Percentiles rank a stretch among this genome's conserved stretches.
These are phyloP conservation scores for Biscogniauxia sp. DNA, from an alignment of 2,329 filamentous ascomycete species.

Conservation along the genomic window DNA sequence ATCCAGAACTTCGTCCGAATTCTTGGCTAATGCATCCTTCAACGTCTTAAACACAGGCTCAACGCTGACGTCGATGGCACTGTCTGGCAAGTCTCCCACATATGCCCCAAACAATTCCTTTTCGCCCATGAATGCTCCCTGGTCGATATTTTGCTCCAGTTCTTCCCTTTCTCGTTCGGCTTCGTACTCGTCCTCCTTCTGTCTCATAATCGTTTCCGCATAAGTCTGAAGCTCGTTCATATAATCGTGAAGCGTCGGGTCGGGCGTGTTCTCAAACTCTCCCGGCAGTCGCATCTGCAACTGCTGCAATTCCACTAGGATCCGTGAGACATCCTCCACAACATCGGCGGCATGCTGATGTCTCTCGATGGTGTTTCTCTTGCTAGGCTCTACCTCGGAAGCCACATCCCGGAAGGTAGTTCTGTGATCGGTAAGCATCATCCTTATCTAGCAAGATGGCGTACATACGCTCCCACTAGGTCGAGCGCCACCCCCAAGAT, in stretches of 20 bases:
- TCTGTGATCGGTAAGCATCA: constrained; percentile 21
- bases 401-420: constrained; percentile 27
- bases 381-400: constrained; percentile 18
- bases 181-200: constrained; percentile 22
- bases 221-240: constrained; percentile 70
- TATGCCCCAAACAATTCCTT: constrained; percentile 31
- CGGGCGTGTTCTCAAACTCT: constrained; percentile 62
- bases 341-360: constrained; percentile 23
- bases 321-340: constrained; percentile 31
- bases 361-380: constrained; percentile 22
- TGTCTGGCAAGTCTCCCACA: constrained; percentile 38
- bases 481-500: constrained; percentile 41
- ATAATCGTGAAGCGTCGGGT: constrained; percentile 66
- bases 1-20: constrained; percentile 23
- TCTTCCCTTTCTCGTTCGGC: constrained; percentile 4
- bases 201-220: constrained; percentile 31
- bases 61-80: constrained; percentile 38
- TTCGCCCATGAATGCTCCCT: constrained; percentile 29
- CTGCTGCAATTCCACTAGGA: constrained; percentile 36
- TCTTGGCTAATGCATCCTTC: constrained; percentile 17
- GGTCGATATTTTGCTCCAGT: constrained; percentile 4
- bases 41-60: constrained; percentile 23
- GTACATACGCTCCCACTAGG: constrained; percentile 38
- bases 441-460: constrained; percentile 1
- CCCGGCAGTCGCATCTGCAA: constrained; percentile 31